These are phyloP conservation scores for Aspergillus pseudonomiae DNA, from an alignment of 2,329 filamentous ascomycete species.

Conservation along the genomic window DNA sequence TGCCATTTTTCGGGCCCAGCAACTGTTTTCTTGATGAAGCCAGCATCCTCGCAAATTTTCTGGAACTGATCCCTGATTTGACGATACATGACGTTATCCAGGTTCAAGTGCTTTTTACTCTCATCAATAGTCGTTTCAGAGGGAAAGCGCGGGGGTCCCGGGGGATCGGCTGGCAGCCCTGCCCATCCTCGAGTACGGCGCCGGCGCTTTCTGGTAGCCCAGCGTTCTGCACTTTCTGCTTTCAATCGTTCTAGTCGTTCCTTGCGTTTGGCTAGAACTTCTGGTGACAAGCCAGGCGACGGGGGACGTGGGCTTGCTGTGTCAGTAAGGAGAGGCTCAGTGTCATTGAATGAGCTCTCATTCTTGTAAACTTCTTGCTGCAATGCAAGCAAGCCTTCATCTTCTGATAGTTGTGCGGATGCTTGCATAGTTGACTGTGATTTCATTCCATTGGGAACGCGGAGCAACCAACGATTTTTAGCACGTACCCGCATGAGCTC, in stretches of 20 bases:
- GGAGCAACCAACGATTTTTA: constrained; percentile 69
- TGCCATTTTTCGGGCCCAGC: constrained; percentile 76
- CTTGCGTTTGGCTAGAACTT: constrained; percentile 56
- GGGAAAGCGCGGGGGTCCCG: constrained; percentile 72
- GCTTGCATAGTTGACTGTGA: constrained; percentile 36
- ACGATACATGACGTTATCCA: constrained; percentile 67
- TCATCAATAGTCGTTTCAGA: constrained; percentile 83
- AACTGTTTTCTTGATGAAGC: constrained; percentile 74
- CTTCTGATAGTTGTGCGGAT: constrained; percentile 32
- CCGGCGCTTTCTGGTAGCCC: constrained; percentile 66
- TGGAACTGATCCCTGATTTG: constrained; percentile 69
- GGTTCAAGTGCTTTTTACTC: constrained; percentile 68
- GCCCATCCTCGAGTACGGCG: constrained; percentile 70
- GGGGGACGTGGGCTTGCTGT: constrained; percentile 20
- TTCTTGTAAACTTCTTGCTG: constrained; percentile 44
- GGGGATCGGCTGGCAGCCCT: constrained; percentile 67
- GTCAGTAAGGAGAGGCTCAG: constrained; percentile 29
- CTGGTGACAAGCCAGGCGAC: constrained; percentile 45
- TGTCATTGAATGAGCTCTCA: constrained; percentile 32
- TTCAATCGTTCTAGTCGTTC: constrained; percentile 59
- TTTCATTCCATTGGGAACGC: constrained; percentile 63
- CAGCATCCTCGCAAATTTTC: constrained; percentile 67
- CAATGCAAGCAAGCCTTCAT: constrained; percentile 41
- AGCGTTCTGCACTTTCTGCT: constrained; percentile 63
- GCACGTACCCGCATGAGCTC: constrained; percentile 71